Evolutionary conservation across 768 basidiomycete species (phyloP).

Genomic region (Lanmaoa pseudosensibilis): DNA sequence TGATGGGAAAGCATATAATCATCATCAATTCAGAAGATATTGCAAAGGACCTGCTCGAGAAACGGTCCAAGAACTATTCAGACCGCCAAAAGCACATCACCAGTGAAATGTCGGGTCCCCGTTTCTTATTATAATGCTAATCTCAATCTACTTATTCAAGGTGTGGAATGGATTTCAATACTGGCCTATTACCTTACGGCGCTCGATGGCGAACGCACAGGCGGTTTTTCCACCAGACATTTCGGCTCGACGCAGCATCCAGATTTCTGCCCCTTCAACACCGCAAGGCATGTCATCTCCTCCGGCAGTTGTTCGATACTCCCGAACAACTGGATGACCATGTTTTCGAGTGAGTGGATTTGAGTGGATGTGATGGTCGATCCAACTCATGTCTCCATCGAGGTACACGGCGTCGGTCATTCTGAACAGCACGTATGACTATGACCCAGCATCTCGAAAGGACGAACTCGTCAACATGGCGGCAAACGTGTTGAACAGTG

Average conservation of each 20-base stretch:
- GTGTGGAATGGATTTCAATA: neutral
- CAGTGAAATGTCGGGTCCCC: neutral
- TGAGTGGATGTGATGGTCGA: neutral
- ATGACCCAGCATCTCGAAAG: neutral
- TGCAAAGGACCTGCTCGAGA: constrained; percentile 4
- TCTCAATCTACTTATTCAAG: neutral
- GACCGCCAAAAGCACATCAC: neutral
- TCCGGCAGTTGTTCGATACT: neutral
- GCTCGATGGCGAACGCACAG: constrained; percentile 12
- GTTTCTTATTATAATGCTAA: neutral
- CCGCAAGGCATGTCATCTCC: constrained; percentile 2
- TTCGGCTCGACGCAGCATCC: neutral
- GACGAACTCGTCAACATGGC: constrained; percentile 2
- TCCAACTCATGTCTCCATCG: neutral
- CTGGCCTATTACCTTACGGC: neutral
- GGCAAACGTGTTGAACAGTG: neutral
- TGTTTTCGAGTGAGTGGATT: constrained; percentile 3
- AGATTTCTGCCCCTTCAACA: neutral
- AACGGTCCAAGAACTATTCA: constrained; percentile 4
- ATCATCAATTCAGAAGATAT: neutral
- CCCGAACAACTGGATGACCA: neutral
- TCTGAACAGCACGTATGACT: constrained; percentile 5
- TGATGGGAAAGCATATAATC: constrained; percentile 1
- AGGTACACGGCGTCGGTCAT: constrained; percentile 2
- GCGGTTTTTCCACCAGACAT: constrained; percentile 12